A percentile compares a stretch with the other conserved stretches of the same genome.
These are phyloP conservation scores for Westerdykella aurantiaca DNA, from an alignment of 2,329 filamentous ascomycete genomes.

Conservation along the genomic window DNA sequence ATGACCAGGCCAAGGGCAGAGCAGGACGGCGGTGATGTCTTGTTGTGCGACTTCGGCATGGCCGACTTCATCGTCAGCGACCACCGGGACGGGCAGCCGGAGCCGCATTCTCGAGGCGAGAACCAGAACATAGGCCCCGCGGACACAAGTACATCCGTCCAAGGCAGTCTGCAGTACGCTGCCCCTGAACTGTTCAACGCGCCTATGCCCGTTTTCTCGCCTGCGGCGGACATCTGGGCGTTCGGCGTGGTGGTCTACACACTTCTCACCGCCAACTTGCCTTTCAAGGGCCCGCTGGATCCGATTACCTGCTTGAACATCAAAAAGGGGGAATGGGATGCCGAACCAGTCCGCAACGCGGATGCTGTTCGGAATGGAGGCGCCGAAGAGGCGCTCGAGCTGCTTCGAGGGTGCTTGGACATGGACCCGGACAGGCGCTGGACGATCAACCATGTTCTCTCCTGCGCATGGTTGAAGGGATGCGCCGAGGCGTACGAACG, in stretches of 20 bases:
- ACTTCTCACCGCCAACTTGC: slow-evolving; percentile 55
- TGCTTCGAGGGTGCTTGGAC: slow-evolving; percentile 56
- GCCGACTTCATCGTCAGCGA: slow-evolving; percentile 60
- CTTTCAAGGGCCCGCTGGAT: slow-evolving; percentile 57
- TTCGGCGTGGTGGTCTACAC: slow-evolving; percentile 60
- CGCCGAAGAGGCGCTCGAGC: slow-evolving; percentile 47
- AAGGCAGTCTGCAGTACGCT: slow-evolving; percentile 55
- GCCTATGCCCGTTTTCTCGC: slow-evolving; percentile 39
- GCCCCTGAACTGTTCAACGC: slow-evolving; percentile 46
- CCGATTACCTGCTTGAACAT: slow-evolving; percentile 57
- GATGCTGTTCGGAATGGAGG: slow-evolving; percentile 33
- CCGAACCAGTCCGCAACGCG: slow-evolving; percentile 43
- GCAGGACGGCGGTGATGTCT: slow-evolving; percentile 49
- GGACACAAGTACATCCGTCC: slow-evolving; percentile 52
- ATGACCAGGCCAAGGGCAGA: slow-evolving; percentile 45
- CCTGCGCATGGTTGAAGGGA: slow-evolving; percentile 49
- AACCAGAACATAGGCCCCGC: slow-evolving; percentile 49
- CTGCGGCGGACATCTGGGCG: slow-evolving; percentile 62
- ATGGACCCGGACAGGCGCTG: slow-evolving; percentile 52
- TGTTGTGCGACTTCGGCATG: slow-evolving; percentile 65
- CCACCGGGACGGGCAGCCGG: slow-evolving; percentile 43
- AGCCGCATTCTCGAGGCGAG: slow-evolving; percentile 41
- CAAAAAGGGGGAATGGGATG: slow-evolving; percentile 54
- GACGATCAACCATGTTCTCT: slow-evolving; percentile 52
- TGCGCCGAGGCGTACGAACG: slow-evolving; percentile 12